Conservation (phyloP, 305 asterid genomes). For the Plantago coronopus region DNA sequence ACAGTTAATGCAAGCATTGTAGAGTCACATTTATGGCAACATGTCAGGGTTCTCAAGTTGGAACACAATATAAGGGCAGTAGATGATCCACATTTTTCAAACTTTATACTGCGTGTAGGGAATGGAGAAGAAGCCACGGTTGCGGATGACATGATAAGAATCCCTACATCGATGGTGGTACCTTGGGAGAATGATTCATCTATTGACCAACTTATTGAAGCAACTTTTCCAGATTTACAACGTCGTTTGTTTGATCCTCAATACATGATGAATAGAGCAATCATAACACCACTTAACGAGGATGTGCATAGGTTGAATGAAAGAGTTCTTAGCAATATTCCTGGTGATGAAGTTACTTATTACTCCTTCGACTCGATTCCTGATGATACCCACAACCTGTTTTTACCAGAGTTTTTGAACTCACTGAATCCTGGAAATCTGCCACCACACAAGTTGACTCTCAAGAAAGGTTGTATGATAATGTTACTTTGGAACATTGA, state of each 20-base stretch:
- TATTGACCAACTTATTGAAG: background rate
- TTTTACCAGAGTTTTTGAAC: background rate
- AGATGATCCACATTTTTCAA: background rate
- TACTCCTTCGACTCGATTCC: background rate
- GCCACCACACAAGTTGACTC: slow-evolving; percentile 8
- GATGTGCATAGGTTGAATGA: background rate
- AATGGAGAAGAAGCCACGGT: background rate
- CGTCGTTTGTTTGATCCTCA: background rate
- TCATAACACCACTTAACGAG: background rate
- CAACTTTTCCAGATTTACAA: background rate
- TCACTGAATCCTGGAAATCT: background rate
- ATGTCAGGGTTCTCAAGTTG: background rate
- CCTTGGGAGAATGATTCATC: background rate
- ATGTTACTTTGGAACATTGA: no score
- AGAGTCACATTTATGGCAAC: background rate
- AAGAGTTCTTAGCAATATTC: background rate
- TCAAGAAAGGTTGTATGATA: no score
- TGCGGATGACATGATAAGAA: background rate
- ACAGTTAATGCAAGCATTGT: background rate
- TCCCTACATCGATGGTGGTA: background rate
- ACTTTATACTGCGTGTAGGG: background rate
- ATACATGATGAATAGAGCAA: background rate
- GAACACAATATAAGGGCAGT: background rate
- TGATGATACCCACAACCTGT: no score
- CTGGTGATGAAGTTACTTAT: background rate